These are phyloP conservation scores for Crithidia bombi DNA, from an alignment of 208 protist genomes.

Conservation along the genomic window DNA sequence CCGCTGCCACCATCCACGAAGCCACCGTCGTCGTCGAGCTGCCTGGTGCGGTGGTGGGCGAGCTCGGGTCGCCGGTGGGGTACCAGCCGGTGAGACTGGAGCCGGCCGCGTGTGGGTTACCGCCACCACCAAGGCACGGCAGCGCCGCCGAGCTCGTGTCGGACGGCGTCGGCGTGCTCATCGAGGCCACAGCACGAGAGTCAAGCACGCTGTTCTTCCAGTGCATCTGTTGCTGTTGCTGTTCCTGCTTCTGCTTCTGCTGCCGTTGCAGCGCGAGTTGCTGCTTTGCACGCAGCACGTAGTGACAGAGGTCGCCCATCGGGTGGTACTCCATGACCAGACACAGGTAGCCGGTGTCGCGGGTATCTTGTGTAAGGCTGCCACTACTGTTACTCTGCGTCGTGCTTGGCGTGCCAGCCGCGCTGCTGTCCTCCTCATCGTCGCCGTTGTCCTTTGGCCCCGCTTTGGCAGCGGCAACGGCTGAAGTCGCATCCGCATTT, in stretches of 20 bases:
- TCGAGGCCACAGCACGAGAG: background rate
- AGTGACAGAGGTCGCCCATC: conserved; percentile 79
- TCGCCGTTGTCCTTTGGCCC: background rate
- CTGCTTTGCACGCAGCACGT: conserved; percentile 51
- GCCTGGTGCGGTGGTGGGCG: background rate
- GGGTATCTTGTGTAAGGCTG: conserved; percentile 8
- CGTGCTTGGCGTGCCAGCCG: conserved; percentile 12
- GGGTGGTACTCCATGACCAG: conserved; percentile 87
- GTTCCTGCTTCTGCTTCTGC: conserved; percentile 9
- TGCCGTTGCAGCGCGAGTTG: conserved; percentile 21
- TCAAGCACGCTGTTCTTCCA: conserved; percentile 1
- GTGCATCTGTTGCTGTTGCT: background rate
- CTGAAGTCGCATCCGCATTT: background rate
- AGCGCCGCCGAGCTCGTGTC: background rate
- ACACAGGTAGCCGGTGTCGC: conserved; percentile 68
- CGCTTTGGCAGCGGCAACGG: background rate
- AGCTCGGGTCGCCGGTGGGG: conserved; percentile 6
- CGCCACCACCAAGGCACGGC: no score
- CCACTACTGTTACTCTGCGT: conserved; percentile 30
- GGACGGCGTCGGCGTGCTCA: conserved; percentile 7
- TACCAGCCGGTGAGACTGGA: background rate
- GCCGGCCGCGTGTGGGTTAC: background rate
- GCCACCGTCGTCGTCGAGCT: conserved; percentile 14
- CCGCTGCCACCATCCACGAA: conserved; percentile 14
- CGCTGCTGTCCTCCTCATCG: conserved; percentile 10